phyloP scores from a whole-genome alignment of 305 asterid genomes.

The Striga hermonthica region DNA sequence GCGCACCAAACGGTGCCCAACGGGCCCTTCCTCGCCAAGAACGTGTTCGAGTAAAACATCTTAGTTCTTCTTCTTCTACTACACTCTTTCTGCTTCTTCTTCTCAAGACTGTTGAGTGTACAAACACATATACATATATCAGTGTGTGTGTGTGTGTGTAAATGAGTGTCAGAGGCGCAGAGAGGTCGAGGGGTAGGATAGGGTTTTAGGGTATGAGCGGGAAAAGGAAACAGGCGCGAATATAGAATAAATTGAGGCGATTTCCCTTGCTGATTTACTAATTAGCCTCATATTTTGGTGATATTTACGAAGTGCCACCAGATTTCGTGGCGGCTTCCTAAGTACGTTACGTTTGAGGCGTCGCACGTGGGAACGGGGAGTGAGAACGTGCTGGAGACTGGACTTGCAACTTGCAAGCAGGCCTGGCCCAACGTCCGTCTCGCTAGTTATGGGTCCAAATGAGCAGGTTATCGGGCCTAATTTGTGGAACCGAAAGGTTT shows the following conservation, averaged over 20 bases:
- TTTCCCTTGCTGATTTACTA: not conserved
- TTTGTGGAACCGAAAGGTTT: no score
- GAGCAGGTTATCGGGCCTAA: no score
- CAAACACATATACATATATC: not conserved
- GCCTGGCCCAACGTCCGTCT: not conserved
- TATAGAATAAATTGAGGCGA: conserved; percentile 3
- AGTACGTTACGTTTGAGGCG: conserved; percentile 23
- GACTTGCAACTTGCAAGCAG: not conserved
- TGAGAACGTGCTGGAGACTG: conserved; percentile 9
- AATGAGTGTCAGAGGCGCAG: conserved; percentile 3
- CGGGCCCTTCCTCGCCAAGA: conserved; percentile 79
- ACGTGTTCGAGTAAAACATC: conserved; percentile 87
- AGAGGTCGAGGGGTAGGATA: conserved; percentile 26
- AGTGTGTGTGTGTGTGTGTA: not conserved
- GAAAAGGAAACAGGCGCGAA: conserved; percentile 54
- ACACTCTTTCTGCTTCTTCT: conserved; percentile 22
- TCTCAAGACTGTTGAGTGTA: conserved; percentile 4
- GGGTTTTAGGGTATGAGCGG: conserved; percentile 31
- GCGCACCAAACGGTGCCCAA: conserved; percentile 95
- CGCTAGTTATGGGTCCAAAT: no score
- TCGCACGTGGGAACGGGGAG: conserved; percentile 24
- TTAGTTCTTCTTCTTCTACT: conserved; percentile 26
- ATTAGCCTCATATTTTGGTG: conserved; percentile 5
- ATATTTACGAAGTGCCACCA: conserved; percentile 39
- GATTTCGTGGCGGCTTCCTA: conserved; percentile 25